These are phyloP conservation scores for Fraxinus anomala DNA, from an alignment of 257 asterid genomes.

Conservation along the genomic window DNA sequence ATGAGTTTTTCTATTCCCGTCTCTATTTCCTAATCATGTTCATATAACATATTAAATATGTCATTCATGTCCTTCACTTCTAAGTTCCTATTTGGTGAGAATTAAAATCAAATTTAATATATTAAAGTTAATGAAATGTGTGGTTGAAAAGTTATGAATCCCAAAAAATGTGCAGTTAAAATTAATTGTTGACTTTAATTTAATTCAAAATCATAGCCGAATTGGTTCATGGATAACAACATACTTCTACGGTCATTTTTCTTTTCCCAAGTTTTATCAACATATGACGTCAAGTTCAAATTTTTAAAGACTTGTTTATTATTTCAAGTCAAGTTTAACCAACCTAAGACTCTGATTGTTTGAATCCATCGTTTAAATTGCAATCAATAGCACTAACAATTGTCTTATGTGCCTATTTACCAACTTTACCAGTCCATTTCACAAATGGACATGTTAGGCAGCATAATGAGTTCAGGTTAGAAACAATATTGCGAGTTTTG, in stretches of 20 bases:
- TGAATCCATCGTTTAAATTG: neutral
- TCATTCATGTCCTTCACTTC: too few species aligned
- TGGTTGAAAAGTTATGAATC: too few species aligned
- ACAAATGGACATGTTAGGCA: neutral
- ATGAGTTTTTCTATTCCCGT: neutral
- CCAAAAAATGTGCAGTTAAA: too few species aligned
- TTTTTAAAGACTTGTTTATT: neutral
- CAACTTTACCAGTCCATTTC: slow-evolving; percentile 1
- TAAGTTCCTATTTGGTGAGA: too few species aligned
- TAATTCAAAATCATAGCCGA: too few species aligned
- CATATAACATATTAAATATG: neutral
- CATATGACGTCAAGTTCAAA: too few species aligned
- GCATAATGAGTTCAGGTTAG: neutral
- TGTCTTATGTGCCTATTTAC: neutral
- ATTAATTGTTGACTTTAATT: too few species aligned
- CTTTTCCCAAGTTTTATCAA: neutral
- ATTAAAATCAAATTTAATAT: too few species aligned
- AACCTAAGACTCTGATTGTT: neutral
- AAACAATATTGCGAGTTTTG: neutral
- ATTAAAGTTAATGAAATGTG: too few species aligned
- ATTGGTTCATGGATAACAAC: neutral
- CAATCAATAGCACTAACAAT: neutral
- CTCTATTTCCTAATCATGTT: neutral
- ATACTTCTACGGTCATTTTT: neutral
- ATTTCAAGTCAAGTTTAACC: neutral